A percentile compares a stretch with the other conserved stretches of the same genome.
Conservation (phyloP, 495 filamentous ascomycete genomes). For the Aspergillus sclerotiicarbonarius region DNA sequence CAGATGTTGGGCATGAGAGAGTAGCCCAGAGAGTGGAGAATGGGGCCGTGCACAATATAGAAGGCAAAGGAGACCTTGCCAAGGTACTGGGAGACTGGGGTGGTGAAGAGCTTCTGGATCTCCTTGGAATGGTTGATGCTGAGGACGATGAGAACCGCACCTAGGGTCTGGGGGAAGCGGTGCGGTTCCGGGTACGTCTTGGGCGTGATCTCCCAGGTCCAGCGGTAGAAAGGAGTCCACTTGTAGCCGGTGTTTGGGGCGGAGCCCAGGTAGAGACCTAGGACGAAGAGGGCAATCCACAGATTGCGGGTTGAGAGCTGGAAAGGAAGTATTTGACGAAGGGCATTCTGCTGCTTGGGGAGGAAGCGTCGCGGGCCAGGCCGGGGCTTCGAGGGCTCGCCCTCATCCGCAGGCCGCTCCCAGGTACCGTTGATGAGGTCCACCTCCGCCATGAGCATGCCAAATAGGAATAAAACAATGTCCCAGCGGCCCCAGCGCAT, state of each 20-base stretch:
- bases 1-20: constrained; percentile 52
- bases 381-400: constrained; percentile 7
- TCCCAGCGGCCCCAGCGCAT: constrained; percentile 59
- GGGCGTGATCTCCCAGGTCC: constrained; percentile 41
- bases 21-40: constrained; percentile 50
- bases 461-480: constrained; percentile 56
- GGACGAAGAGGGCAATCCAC: constrained; percentile 51
- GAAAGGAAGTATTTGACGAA: constrained; percentile 25
- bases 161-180: constrained; percentile 49
- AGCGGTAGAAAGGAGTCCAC: constrained; percentile 46
- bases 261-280: constrained; percentile 45
- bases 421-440: constrained; percentile 50
- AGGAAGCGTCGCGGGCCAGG: not conserved
- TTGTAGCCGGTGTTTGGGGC: constrained; percentile 43
- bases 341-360: constrained; percentile 6
- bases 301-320: constrained; percentile 47
- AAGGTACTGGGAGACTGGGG: constrained; percentile 57
- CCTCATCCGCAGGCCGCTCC: constrained; percentile 26
- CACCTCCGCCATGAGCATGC: constrained; percentile 59
- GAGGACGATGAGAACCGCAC: constrained; percentile 54
- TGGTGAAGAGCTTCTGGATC: constrained; percentile 54
- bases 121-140: constrained; percentile 52
- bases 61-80: constrained; percentile 62
- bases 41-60: constrained; percentile 64
- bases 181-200: constrained; percentile 43